These are phyloP conservation scores for Diaporthe sp. DNA, from an alignment of 2,329 filamentous ascomycete species.

Conservation along the genomic window DNA sequence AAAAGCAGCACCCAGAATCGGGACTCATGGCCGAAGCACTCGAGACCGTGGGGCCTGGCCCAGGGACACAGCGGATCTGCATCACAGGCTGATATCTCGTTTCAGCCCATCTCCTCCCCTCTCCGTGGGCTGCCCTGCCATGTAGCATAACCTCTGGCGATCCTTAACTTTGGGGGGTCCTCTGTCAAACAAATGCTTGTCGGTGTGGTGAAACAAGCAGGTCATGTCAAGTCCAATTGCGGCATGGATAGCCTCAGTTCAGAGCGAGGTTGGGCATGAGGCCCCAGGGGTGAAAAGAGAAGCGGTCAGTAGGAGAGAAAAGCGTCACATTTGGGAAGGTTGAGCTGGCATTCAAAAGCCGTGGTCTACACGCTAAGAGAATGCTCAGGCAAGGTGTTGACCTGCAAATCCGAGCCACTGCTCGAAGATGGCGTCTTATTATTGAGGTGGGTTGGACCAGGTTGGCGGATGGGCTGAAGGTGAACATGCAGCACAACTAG, in stretches of 20 bases:
- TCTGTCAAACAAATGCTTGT: not conserved
- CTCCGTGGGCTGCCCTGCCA: not conserved
- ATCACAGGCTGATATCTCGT: not conserved
- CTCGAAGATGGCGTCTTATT: not conserved
- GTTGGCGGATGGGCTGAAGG: not conserved
- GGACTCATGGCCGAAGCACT: no score
- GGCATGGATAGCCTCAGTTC: not conserved
- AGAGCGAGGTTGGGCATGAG: not conserved
- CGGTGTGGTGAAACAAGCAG: constrained; percentile 11
- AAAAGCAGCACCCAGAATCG: not conserved
- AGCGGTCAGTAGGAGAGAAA: not conserved
- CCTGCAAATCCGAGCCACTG: not conserved
- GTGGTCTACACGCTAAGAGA: not conserved
- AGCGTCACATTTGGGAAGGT: not conserved
- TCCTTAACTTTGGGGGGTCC: not conserved
- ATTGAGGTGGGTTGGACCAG: not conserved
- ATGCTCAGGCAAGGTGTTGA: not conserved
- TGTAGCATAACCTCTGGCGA: constrained; percentile 12
- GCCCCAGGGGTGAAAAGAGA: not conserved
- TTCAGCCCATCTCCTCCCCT: constrained; percentile 14
- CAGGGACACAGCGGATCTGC: constrained; percentile 1
- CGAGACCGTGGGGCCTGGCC: not conserved
- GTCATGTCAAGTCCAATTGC: not conserved
- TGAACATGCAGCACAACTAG: not conserved
- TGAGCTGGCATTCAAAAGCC: not conserved